Evolutionary conservation across 192 early-diverging fungal genomes (phyloP), one percentile per base, ranked within the genome.

Genomic region (Coemansia sp.): DNA sequence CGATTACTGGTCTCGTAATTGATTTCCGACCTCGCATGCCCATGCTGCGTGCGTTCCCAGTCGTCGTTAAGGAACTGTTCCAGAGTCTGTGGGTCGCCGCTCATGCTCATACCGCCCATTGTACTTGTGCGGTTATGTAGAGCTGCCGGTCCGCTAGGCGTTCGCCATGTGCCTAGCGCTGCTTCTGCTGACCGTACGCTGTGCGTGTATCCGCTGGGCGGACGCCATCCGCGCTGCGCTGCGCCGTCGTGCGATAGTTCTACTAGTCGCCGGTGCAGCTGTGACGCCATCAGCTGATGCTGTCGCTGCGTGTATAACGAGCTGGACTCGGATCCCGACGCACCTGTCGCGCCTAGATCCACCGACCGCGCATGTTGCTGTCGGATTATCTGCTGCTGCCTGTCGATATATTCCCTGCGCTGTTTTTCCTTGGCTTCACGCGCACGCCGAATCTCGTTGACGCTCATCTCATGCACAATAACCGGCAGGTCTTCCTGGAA

Each of bases 401-500:
- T 84, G 58, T 88, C 85, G 20, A 89, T 87, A 48, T 86, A 85
- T 36, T 88, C 84, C 25, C 92, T 73, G 8, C 80, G 63, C 36
- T 61, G 64, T 18, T 58, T 29, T 31, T 82, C 80, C 61, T 67
- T 73, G 8, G 45, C 22, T 34, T 77, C 80, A 2, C 72, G 61
- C 6, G 68, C 75, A 0, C 80, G 63, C 17, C 68, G 38, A n/a
- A 82, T 76, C 68, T 82, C 75, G 34, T 71, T 73, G 57, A 82
- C 69, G 42, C 90, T 93, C 59, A 97, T 88, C 34, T 92, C 89
- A 74, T 99, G 97, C 18, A 99, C 93, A 61, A 98, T 88, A 33
- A 88, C 80, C 0, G 97, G 97, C 57, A 99, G 69, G 71, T 98
- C 94, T 29, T 98, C 95, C 69, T 91, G 90, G 62, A 99, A 95